Evolutionary conservation across 169 alveolate genomes (phyloP), one percentile per base, ranked within the genome.

Genomic region (Plasmodium reichenowi): DNA sequence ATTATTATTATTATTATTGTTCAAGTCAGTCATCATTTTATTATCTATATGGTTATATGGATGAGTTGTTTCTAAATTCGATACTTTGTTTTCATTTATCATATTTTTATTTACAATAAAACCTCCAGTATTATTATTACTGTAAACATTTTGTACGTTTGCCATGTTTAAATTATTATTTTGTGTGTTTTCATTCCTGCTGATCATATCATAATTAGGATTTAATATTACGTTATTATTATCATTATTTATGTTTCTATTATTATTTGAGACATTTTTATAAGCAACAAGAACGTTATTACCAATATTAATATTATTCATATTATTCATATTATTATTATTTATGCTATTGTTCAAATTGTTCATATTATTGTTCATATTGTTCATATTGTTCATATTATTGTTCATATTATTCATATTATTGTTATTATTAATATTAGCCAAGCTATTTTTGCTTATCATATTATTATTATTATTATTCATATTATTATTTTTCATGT

Each of bases 101-200:
- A 45, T 48, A 15, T 29, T 72, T 22, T 72, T 72, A 13, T 56
- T 56, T 38, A 45, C 20, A 38, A 38, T 0, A 2, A 38, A 5
- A 38, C 47, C 47, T 5, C 47, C 47, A 38, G 9, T 38, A 38
- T 38, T 38, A 13, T 10, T 17, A 72, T 72, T 72, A 17, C 7
- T 56, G 17, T 15, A 38, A 12, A 15, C 48, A 17, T 83, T 83
- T 38, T 48, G 68, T 3, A 60, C 68, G 26, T 78, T 83, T 20
- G 38, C 59, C 45, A n/a, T 22, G n/a, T 52, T 59, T 47, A 78
- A 43, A 20, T 32, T 64, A 24, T 66, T 58, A 38, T 20, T 54
- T 13, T 78, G 64, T 12, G 78, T 0, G 2, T 48, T 63, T 56
- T 26, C 67, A 9, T 38, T 63, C 32, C 54, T 72, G 54, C 26